Conservation (phyloP, 2,329 filamentous ascomycete genomes). For the Curvularia sp. region DNA sequence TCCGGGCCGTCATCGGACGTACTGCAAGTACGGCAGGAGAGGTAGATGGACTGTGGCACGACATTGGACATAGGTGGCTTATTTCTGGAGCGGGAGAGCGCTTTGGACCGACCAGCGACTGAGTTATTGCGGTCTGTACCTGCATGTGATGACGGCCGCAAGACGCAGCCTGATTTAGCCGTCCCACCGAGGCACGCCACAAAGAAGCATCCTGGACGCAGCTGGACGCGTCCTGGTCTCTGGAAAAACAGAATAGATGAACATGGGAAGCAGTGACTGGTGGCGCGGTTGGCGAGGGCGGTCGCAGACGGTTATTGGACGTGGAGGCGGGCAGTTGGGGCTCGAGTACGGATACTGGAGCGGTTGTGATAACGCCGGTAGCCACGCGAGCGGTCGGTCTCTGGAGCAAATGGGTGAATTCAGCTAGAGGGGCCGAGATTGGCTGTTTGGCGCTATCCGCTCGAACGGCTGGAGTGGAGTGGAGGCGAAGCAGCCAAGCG, state of each 20-base stretch:
- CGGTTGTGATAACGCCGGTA: slow-evolving; percentile 11
- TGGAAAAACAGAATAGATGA: background rate
- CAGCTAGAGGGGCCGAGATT: slow-evolving; percentile 11
- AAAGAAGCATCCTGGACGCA: background rate
- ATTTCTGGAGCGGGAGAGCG: background rate
- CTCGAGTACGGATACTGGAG: background rate
- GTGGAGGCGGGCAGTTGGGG: background rate
- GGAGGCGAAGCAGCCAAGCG: slow-evolving; percentile 11
- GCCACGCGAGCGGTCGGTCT: slow-evolving; percentile 15
- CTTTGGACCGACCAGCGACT: background rate
- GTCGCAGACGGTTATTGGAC: background rate
- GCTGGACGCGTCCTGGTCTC: background rate
- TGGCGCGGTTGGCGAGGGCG: background rate
- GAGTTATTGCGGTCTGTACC: slow-evolving; percentile 19
- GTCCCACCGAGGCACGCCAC: slow-evolving; percentile 14
- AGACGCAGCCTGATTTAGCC: slow-evolving; percentile 16
- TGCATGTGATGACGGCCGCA: slow-evolving; percentile 19
- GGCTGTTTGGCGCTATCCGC: slow-evolving; percentile 9
- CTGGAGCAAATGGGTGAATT: slow-evolving; percentile 16
- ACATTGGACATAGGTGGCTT: slow-evolving; percentile 10
- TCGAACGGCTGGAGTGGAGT: slow-evolving; percentile 6
- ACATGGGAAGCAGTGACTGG: too few species aligned
- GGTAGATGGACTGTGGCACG: slow-evolving; percentile 9
- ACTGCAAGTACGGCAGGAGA: background rate
- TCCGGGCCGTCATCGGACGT: slow-evolving; percentile 8